Evolutionary conservation across 768 basidiomycete species (phyloP).

Genomic region (Terana coerulea): DNA sequence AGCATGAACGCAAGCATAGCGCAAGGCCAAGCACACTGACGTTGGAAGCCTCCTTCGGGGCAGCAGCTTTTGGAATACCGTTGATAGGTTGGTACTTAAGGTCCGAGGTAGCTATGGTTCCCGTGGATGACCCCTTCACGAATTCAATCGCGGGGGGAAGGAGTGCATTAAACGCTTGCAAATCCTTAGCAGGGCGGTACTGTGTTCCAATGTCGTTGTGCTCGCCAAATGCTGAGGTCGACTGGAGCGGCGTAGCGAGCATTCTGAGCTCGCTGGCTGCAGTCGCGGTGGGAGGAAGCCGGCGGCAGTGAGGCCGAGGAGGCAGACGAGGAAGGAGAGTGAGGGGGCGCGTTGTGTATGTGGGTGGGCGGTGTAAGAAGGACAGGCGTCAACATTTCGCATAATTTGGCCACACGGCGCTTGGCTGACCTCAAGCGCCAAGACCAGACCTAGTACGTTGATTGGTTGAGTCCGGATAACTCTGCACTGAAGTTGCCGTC

Average conservation of each 20-base stretch:
- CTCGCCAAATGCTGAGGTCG: conserved; percentile 48
- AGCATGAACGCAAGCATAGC: not conserved
- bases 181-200: conserved; percentile 64
- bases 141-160: conserved; percentile 81
- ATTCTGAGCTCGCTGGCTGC: conserved; percentile 34
- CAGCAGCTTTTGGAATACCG: conserved; percentile 18
- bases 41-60: not conserved
- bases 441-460: too few relatives aligned
- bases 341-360: not conserved
- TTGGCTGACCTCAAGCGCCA: too few relatives aligned
- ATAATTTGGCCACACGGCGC: conserved; percentile 1
- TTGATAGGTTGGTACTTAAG: conserved; percentile 84
- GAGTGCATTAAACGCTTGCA: conserved; percentile 74
- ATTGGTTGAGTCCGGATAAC: too few relatives aligned
- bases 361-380: conserved; percentile 1
- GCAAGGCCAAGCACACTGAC: not conserved
- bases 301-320: not conserved
- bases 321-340: not conserved
- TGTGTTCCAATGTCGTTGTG: conserved; percentile 47
- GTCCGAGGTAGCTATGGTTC: conserved; percentile 64
- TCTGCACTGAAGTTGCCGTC: too few relatives aligned
- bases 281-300: not conserved
- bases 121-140: conserved; percentile 79
- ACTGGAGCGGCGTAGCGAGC: conserved; percentile 65
- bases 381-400: not conserved